Conservation (phyloP, 768 basidiomycete genomes). For the Daedaleopsis sinensis region DNA sequence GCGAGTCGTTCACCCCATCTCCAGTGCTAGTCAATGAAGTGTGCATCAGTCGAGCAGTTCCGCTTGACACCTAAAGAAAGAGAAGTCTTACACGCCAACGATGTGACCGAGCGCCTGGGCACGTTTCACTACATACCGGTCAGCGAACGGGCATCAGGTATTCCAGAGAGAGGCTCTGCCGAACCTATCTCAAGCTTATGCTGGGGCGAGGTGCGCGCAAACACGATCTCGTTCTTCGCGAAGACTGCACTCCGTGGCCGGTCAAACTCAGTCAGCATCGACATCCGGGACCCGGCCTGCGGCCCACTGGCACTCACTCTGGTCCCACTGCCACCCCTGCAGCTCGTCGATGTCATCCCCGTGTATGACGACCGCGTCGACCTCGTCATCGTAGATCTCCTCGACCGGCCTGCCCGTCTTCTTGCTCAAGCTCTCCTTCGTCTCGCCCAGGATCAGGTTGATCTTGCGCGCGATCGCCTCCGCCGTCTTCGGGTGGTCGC, state of each 20-base stretch:
- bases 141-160: background rate
- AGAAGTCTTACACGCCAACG: slow-evolving; percentile 63
- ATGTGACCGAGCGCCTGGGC: slow-evolving; percentile 73
- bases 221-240: slow-evolving; percentile 69
- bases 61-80: background rate
- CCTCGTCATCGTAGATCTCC: slow-evolving; percentile 70
- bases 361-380: slow-evolving; percentile 66
- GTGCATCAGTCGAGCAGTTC: too few species aligned
- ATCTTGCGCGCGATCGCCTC: slow-evolving; percentile 77
- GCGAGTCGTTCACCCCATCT: slow-evolving; percentile 74
- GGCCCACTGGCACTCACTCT: slow-evolving; percentile 43
- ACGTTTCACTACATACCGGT: slow-evolving; percentile 54
- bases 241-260: slow-evolving; percentile 48
- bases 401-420: slow-evolving; percentile 57
- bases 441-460: slow-evolving; percentile 68
- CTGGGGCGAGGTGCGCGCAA: slow-evolving; percentile 71
- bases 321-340: slow-evolving; percentile 77
- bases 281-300: background rate
- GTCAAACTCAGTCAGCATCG: background rate
- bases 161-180: background rate
- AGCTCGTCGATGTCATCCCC: slow-evolving; percentile 68
- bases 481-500: slow-evolving; percentile 74
- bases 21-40: slow-evolving; percentile 48
- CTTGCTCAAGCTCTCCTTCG: slow-evolving; percentile 58
- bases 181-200: slow-evolving; percentile 74